Evolutionary conservation across 2,329 filamentous ascomycete genomes (phyloP), one percentile per base, ranked within the genome.

Genomic region (Orbilia blumenaviensis): DNA sequence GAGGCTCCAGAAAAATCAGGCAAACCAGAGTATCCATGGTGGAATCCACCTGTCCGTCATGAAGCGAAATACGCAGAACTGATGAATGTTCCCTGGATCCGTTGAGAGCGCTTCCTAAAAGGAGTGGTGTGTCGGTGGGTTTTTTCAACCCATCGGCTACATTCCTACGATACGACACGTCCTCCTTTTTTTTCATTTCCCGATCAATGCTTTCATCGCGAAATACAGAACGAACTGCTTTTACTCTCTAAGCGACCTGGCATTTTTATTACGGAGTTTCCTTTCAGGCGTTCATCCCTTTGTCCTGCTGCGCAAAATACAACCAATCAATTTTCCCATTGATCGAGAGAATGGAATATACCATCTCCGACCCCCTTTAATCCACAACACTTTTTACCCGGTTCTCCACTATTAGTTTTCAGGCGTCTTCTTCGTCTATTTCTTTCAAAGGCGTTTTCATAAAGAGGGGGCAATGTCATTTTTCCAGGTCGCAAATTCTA

Each of bases 21-120:
- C 18, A 58, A 52, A 50, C 48, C 34, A 1, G 48, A 69, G 34
- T 25, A 76, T 23, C 72, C 72, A 8, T 76, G 72, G 72, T 76
- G 72, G 72, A 76, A 76, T 25, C 72, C 72, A 9, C 72, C 72
- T 16, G 64, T 76, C 29, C 54, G 46, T 25, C 58, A 76, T 36
- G 72, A 76, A 61, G 72, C 72, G 8, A 76, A 76, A 61, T 76
- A 76, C 42, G 72, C 72, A n/a, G 72, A 76, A 16, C 41, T 76
- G 38, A 76, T 76, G 46, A 64, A 69, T 34, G 64, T 76, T 3
- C 72, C 72, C 10, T 76, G 72, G 72, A 76, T 76, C 23, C 46
- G 72, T 9, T 76, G 29, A 50, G 16, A n/a, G 16, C 3, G 14
- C 23, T 27, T 10, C 10, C 34, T 1, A 38, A 46, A 63, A 27